Base-by-base conservation (phyloP, 768 basidiomycete species). In the Boletales sp. region DNA sequence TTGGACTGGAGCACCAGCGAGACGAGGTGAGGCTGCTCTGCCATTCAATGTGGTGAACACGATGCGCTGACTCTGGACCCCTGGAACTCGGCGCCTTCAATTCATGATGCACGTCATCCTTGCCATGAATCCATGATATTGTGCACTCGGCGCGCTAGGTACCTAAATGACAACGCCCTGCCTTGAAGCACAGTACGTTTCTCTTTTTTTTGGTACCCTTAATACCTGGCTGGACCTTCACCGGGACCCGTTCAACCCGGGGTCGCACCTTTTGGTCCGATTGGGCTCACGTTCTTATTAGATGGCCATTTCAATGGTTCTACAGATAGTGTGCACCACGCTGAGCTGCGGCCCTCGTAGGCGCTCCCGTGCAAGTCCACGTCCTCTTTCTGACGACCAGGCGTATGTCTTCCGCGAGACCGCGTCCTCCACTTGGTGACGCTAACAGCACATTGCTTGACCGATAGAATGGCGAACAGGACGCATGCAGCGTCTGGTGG, bases 1-100 rank as follows among this genome's bases (percentile, higher is more conserved):
- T 90, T 87, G 2, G 90, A 90, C 59, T 88, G 84, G 1, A 86
- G 72, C 11, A 89, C 86, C 10, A 93, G 80, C 19, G 86, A 82
- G 31, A 87, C 78, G 18, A 91, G 80, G 52, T 86, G 81, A 4
- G 84, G 77, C 47, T 81, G 79, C 45, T 78, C 76, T 5, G 63
- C 34, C 40, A 66, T 68, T 66, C 31, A 32, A 39, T 29, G 27
- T n/a, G 7, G n/a, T 34, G 32, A 14, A 34, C 21, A 21, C 21
- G 21, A 4, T 21, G 4, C 21, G n/a, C n/a, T n/a, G 4, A 21
- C 21, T 21, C 21, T 4, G 21, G 21, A 21, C 21, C 21, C 21
- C 21, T 21, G 21, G 21, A 21, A 21, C 21, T 21, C 21, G 21
- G 4, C 21, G 21, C n/a, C n/a, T n/a, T n/a, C n/a, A n/a, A n/a